Conservation (phyloP, 2,329 filamentous ascomycete genomes). For the Proliferodiscus dingleyae region DNA sequence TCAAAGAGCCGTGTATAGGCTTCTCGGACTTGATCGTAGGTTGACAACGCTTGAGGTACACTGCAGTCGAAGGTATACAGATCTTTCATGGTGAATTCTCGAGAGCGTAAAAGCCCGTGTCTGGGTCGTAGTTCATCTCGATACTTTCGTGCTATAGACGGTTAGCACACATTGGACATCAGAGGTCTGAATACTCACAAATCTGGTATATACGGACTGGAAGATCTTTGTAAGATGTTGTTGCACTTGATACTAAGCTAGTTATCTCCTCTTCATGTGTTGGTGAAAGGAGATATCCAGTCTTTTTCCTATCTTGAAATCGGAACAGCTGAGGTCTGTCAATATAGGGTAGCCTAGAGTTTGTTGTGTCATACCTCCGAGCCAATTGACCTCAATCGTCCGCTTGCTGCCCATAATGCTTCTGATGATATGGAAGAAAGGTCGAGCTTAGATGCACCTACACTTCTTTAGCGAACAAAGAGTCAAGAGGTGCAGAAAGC, state of each 20-base stretch:
- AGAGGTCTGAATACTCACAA: slow-evolving; percentile 44
- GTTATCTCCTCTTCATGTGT: slow-evolving; percentile 99
- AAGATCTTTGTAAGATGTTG: slow-evolving; percentile 80
- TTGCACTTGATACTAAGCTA: slow-evolving; percentile 63
- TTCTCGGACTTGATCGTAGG: slow-evolving; percentile 68
- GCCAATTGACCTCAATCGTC: slow-evolving; percentile 66
- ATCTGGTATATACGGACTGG: slow-evolving; percentile 89
- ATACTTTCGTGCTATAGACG: slow-evolving; percentile 71
- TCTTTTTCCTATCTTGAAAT: slow-evolving; percentile 72
- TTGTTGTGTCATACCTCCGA: slow-evolving; percentile 56
- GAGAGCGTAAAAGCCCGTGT: slow-evolving; percentile 78
- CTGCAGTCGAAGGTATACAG: slow-evolving; percentile 88
- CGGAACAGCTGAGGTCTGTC: slow-evolving; percentile 62
- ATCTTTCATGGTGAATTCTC: slow-evolving; percentile 98
- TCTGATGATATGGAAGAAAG: slow-evolving; percentile 84
- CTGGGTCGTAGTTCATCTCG: slow-evolving; percentile 86
- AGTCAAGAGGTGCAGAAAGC: slow-evolving; percentile 13
- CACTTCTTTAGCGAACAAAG: background rate
- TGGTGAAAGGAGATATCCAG: slow-evolving; percentile 73
- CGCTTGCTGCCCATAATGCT: slow-evolving; percentile 75
- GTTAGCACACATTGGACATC: slow-evolving; percentile 2
- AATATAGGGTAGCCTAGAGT: slow-evolving; percentile 1
- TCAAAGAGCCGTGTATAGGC: slow-evolving; percentile 76
- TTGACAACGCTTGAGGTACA: slow-evolving; percentile 63
- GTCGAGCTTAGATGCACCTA: slow-evolving; percentile 73